Percentiles rank a stretch among this genome's conserved stretches.
Conservation (phyloP, 495 filamentous ascomycete species). For the Neurospora sublineolata region DNA sequence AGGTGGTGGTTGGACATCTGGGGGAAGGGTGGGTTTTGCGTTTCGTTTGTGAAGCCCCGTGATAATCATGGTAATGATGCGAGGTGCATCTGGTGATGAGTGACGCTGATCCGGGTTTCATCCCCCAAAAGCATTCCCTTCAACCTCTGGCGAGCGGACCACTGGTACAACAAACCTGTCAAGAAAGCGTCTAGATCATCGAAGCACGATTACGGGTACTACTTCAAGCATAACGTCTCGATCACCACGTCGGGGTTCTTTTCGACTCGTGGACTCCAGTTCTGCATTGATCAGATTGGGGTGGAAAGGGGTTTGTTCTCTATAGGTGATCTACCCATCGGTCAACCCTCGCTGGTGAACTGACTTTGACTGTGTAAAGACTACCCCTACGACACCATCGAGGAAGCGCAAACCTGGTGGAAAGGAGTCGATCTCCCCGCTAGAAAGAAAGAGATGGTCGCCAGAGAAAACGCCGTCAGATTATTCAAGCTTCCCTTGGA, state of each 20-base stretch:
- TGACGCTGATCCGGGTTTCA: background rate
- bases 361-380: conserved; percentile 8
- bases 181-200: conserved; percentile 43
- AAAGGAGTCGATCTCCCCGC: conserved; percentile 29
- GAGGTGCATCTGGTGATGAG: background rate
- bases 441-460: conserved; percentile 37
- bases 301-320: conserved; percentile 26
- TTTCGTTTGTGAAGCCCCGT: background rate
- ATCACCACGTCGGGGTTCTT: conserved; percentile 55
- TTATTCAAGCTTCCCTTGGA: conserved; percentile 39
- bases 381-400: conserved; percentile 34
- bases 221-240: conserved; percentile 50
- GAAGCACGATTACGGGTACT: conserved; percentile 48
- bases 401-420: conserved; percentile 46
- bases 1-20: conserved; percentile 51
- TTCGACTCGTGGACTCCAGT: conserved; percentile 42
- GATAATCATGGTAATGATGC: background rate
- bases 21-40: conserved; percentile 38
- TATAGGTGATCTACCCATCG: conserved; percentile 17
- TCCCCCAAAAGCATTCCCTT: conserved; percentile 42
- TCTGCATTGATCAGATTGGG: conserved; percentile 31
- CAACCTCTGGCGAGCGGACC: conserved; percentile 50
- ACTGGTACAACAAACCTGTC: conserved; percentile 44
- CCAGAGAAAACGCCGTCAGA: conserved; percentile 42
- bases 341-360: background rate